Conservation (phyloP, 768 basidiomycete genomes). For the Mycena amicta region DNA sequence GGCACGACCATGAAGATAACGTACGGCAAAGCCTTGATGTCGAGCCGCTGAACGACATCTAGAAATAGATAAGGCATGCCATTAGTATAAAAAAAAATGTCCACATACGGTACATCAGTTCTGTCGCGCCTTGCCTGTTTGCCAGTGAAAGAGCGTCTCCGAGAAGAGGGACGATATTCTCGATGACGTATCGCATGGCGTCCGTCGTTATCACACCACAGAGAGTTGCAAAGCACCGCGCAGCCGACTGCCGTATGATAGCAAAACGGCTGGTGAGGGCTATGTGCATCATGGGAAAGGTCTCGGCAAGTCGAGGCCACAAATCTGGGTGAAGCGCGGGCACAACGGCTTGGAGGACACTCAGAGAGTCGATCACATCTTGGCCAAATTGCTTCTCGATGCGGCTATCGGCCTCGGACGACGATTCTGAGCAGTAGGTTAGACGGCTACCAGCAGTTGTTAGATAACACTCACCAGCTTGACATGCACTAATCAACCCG, state of each 20-base stretch:
- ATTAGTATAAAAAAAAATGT: conserved; percentile 1
- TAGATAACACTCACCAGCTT: conserved; percentile 52
- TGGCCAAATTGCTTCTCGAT: conserved; percentile 81
- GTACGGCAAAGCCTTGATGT: conserved; percentile 94
- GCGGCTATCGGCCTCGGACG: conserved; percentile 59
- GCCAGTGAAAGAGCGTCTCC: conserved; percentile 73
- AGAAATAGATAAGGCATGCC: conserved; percentile 21
- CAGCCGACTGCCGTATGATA: conserved; percentile 86
- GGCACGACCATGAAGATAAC: conserved; percentile 97
- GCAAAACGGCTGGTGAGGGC: conserved; percentile 87
- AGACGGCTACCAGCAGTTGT: neutral
- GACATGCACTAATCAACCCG: conserved; percentile 69
- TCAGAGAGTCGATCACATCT: conserved; percentile 90
- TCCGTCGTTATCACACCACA: conserved; percentile 84
- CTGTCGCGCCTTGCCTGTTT: conserved; percentile 88
- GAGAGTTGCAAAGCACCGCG: conserved; percentile 83
- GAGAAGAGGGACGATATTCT: conserved; percentile 77
- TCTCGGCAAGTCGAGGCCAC: conserved; percentile 64
- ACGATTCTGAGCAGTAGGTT: conserved; percentile 43
- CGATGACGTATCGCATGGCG: conserved; percentile 90
- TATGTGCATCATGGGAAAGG: conserved; percentile 76
- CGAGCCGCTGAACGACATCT: conserved; percentile 92
- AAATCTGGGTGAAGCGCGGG: conserved; percentile 74
- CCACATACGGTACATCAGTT: conserved; percentile 88
- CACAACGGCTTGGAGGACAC: conserved; percentile 81